Evolutionary conservation across 2,329 filamentous ascomycete genomes (phyloP), one percentile per base, ranked within the genome.

Genomic region (Trichoderma cornu-damae): DNA sequence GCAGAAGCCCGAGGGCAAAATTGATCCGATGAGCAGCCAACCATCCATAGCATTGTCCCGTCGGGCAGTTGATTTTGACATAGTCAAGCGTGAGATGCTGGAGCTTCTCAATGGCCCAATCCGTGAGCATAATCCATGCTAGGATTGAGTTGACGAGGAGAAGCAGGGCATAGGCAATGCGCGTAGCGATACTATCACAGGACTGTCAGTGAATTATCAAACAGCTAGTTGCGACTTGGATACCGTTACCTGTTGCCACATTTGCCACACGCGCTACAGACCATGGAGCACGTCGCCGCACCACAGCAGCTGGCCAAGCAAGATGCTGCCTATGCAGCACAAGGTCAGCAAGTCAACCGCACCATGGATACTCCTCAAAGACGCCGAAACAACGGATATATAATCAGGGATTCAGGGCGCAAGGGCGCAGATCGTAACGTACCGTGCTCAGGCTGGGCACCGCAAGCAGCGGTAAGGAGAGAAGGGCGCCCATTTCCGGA

Each of bases 101-200:
- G 5, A 99, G 80, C 72, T 97, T 97, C 68, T 96, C 90, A 70
- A 99, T 89, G 32, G 94, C 94, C 94, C 94, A 99, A 53, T 91
- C 90, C 20, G 94, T 99, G 76, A 99, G 90, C 90, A 97, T 96
- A 65, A 99, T 90, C 94, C 94, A 99, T 34, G 94, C 93, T 51
- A 97, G 72, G 63, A 97, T 96, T 59, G 93, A 96, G 80, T 99
- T 99, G 73, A 97, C 76, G 64, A 99, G 85, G 56, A 99, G 88
- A 61, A 99, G 87, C 68, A 97, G 84, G 62, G 94, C 92, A 72
- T 96, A 96, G 68, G 89, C 93, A 76, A 97, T 95, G 78, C 94
- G 90, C 64, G 94, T 99, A 57, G 92, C 92, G 76, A 97, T 92
- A 75, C 91, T 95, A 24, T 24, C n/a, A n/a, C n/a, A 40, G 28